These are phyloP conservation scores for Aspergillus neoniger DNA, from an alignment of 2,329 filamentous ascomycete species.

Conservation along the genomic window DNA sequence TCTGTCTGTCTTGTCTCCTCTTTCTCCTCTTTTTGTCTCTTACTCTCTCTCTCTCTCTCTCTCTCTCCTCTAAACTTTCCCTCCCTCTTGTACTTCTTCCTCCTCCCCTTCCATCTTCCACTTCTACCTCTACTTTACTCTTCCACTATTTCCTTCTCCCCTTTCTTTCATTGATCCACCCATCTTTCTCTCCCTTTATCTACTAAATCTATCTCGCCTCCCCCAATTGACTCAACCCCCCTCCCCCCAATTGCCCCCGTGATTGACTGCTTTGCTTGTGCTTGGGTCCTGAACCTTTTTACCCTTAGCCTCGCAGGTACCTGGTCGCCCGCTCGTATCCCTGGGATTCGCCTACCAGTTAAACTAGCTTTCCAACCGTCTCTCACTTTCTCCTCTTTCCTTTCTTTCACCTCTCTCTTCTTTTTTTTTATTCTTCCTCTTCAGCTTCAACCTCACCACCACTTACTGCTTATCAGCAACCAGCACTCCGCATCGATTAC, in stretches of 20 bases:
- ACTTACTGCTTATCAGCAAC: conserved; percentile 3
- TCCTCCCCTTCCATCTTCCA: conserved; percentile 16
- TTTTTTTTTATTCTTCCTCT: not conserved
- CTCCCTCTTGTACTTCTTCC: conserved; percentile 23
- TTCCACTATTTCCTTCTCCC: conserved; percentile 11
- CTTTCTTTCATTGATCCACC: conserved; percentile 9
- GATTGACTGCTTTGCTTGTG: not conserved
- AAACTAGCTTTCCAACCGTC: conserved; percentile 8
- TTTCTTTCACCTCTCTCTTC: conserved; percentile 2
- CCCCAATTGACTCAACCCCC: conserved; percentile 16
- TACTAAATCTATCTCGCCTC: conserved; percentile 3
- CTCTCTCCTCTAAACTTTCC: conserved; percentile 23
- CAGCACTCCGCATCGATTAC: conserved; percentile 4
- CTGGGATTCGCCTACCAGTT: conserved; percentile 11
- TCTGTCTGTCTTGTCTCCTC: conserved; percentile 6
- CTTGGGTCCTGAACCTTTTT: conserved; percentile 13
- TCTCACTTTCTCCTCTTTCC: conserved; percentile 1
- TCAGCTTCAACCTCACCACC: not conserved
- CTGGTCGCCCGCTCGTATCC: conserved; percentile 12
- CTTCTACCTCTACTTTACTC: conserved; percentile 12
- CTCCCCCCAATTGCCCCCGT: conserved; percentile 1
- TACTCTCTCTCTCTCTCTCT: conserved; percentile 1
- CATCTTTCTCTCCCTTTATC: conserved; percentile 12
- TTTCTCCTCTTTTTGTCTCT: conserved; percentile 13
- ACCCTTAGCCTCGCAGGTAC: conserved; percentile 17